Evolutionary conservation across 2,329 filamentous ascomycete species (phyloP), one percentile per base, ranked within the genome.

Genomic region (Ilyonectria mors-panacis): DNA sequence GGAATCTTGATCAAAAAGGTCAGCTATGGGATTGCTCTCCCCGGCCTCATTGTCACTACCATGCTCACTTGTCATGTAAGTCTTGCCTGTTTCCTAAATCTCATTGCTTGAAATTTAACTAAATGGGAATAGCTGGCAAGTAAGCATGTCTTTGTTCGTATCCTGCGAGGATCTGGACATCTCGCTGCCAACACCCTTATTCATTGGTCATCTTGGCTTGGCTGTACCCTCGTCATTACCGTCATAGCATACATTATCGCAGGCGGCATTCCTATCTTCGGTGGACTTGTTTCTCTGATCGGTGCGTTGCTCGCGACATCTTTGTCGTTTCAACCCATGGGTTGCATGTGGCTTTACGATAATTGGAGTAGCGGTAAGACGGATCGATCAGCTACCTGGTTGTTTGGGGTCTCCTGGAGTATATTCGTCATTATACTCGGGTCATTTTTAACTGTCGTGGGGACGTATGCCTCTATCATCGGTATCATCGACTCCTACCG

Each of bases 381-480:
- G 19, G 6, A 67, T 23, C 62, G n/a, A 21, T 39, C 65, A 8
- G 2, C 44, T 2, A 67, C 47, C 8, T 73, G 70, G 70, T 63
- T 26, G 13, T n/a, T 67, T 0, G 68, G 71, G 60, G 68, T 70
- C 17, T 28, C 30, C 6, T 71, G 65, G 67, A 37, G 68, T 23
- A 23, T 64, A 1, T 71, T 73, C 53, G 53, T 72, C 6, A 69
- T 72, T 1, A 15, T 61, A 1, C 58, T 66, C 2, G 75, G 74
- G 6, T 70, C 71, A 0, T 85, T 85, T 64, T 67, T 85, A 9
- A 85, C 81, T 77, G 70, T 85, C 51, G 81, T 77, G 4, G 84
- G 83, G 1, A 85, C 83, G 0, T 85, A 85, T 55, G 83, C 82
- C 0, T 82, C 82, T 0, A 72, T 85, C 6, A 74, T 82, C 8